Conservation (phyloP, 129 eudicot genomes). For the Helianthus annuus region HanXRQr2.0-SUNRISE NC_035433.2:81811045-81811544, state of each 20-base stretch:
- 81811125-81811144: constrained; percentile 38
- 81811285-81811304: constrained; percentile 19
- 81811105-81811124: constrained; percentile 17
- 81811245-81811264: constrained; percentile 19
- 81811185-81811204: constrained; percentile 16
- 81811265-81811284: not conserved
- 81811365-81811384: constrained; percentile 16
- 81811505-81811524: too few species aligned
- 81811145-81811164: constrained; percentile 36
- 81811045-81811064: constrained; percentile 19
- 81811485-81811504: too few species aligned
- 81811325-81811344: not conserved
- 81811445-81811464: too few species aligned
- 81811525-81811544: too few species aligned
- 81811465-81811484: too few species aligned
- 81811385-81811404: not conserved
- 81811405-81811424: not conserved
- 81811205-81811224: constrained; percentile 22
- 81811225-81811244: not conserved
- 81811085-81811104: not conserved
- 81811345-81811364: not conserved
- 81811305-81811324: not conserved
- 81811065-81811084: constrained; percentile 37
- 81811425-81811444: too few species aligned
- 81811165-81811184: constrained; percentile 22